Base-by-base conservation (phyloP, 257 asterid species). In the Verbena officinalis region DNA sequence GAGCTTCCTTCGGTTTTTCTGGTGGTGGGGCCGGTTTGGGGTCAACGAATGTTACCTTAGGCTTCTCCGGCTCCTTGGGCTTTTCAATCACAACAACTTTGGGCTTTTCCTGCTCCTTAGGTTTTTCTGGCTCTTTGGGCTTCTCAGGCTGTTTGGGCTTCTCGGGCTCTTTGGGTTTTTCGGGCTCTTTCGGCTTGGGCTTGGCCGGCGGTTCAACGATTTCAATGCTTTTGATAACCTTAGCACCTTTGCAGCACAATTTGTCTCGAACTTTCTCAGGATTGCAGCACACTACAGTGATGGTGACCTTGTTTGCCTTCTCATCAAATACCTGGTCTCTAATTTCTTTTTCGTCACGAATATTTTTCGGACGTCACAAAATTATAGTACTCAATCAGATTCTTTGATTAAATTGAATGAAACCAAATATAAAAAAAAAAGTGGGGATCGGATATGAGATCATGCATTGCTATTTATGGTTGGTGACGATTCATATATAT, bases 211-310 rank as follows among this genome's bases (percentile, higher is more conserved):
- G 83, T 4, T 68, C 85, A 5, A 69, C 57, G 58, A 92, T 92
- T 12, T 79, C 87, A 64, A 92, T 85, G 59, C 83, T 80, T 58
- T 86, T 78, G 68, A 92, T 89, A 0, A 74, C 81, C 33, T 73
- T 76, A 7, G 78, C 38, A 16, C 97, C 98, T 55, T 79, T 85
- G 22, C 81, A 76, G 27, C 88, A 83, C 16, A 92, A 55, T 59
- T 89, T 87, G 66, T 92, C 96, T 1, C 95, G 91, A 59, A 89
- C 33, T 52, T 75, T 82, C 67, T 89, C 95, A 0, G 97, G 97
- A 61, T 69, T 67, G 69, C 98, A 89, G 75, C 97, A 85, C 1
- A 82, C 74, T 27, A 89, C 98, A 0, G 77, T 72, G 70, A 92
- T 84, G 3, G 64, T 87, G 46, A 89, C 92, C 3, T 71, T 70